Base-by-base conservation (phyloP, 768 basidiomycete genomes). In the Tremella fuciformis region DNA sequence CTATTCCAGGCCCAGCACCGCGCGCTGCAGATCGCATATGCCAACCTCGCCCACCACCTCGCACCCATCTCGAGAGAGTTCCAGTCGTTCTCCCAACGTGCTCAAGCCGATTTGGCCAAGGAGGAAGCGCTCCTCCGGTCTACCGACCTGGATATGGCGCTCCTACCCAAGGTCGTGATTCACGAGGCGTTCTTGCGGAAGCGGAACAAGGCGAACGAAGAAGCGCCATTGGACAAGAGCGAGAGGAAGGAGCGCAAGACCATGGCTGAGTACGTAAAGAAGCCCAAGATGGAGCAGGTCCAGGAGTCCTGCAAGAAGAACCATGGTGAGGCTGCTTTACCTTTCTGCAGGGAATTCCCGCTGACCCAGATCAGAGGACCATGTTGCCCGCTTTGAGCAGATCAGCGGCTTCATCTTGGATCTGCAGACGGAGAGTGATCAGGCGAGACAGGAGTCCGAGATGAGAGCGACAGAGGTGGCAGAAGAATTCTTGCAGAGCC, bases 251-350 rank as follows among this genome's bases (percentile, higher is more conserved):
- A 65, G 21, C 13, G 22, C 40, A 71, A 69, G 64, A 74, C 63
- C 0, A 39, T 77, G 52, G 74, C 59, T 13, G 74, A 70, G 51
- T 76, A 58, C 55, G 73, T 77, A 11, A 69, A 69, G 63, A 53
- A 55, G 9, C 44, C 57, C 29, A 67, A 69, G 64, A 75, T 77
- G 76, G 63, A 70, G 59, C 62, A 65, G 42, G 76, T 77, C 34
- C 44, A 64, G 21, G 68, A 73, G 16, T 63, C 53, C 9, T 75
- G 74, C 62, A 52, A 60, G 38, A 51, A 42, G 6, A 59, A 63
- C 6, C 66, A 73, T 57, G 71, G 73, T 71, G 48, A 50, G 72
- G 18, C 22, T 42, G 16, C 8, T 38, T 22, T 4, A 22, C 7
- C 21, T 11, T 34, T 0, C 18, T 44, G n/a, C n/a, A n/a, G n/a